Evolutionary conservation across 2,329 filamentous ascomycete species (phyloP), one percentile per base, ranked within the genome.

Genomic region (Apiospora marii): DNA sequence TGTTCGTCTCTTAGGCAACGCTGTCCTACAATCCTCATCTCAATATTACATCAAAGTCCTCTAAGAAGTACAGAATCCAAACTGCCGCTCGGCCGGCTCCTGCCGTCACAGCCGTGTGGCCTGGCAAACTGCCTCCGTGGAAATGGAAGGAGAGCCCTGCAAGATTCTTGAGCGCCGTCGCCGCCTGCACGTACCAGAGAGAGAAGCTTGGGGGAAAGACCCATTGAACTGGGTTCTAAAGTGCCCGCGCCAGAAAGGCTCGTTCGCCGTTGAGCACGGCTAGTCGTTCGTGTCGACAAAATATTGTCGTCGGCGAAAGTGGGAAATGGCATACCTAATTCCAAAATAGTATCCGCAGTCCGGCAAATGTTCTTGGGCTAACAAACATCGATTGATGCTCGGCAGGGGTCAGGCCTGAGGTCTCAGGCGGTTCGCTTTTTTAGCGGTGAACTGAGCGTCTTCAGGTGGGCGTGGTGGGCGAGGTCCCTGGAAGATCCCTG

Each of bases 401-500:
- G 19, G 53, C 30, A 61, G 30, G 53, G 30, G 5, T 12, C 16
- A n/a, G 53, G 30, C 19, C 53, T 64, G 30, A n/a, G 27, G 27
- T 4, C 27, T 30, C 27, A 30, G 30, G 27, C 51, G 19, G 19
- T 30, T 61, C 30, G 30, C 4, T n/a, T 61, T 22, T 58, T n/a
- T 41, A 64, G 58, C 34, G 34, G 58, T 41, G 58, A 41, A 64
- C 53, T 12, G 53, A 61, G 53, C 53, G 30, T 22, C 16, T 58
- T 37, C 53, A 61, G 30, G 53, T 37, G 16, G 24, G 51, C 14
- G 13, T 30, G 3, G 51, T 24, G n/a, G 46, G 10, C 24, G 27
- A 24, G 49, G 24, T 37, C 53, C 53, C 30, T 37, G 53, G 30
- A 61, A 30, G 53, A 61, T 61, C 53, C 53, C 53, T 61, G 53